Conservation (phyloP, 306 rosid species). For the Vigna reflexopilosa region DNA sequence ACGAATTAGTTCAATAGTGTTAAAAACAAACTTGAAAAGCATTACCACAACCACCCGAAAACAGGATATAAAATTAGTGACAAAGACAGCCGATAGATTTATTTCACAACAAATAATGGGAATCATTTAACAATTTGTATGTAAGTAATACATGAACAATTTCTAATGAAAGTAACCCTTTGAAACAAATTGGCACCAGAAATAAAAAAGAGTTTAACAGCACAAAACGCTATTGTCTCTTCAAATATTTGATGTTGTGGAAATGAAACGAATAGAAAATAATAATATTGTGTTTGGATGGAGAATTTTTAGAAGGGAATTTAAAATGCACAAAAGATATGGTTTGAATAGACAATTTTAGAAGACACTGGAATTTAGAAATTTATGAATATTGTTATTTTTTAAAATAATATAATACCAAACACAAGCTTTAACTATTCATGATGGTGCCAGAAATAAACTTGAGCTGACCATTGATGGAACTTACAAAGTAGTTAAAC, state of each 20-base stretch:
- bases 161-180: not conserved
- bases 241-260: not conserved
- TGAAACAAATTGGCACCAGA: not conserved
- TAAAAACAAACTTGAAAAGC: not conserved
- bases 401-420: no score
- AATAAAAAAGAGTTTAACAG: not conserved
- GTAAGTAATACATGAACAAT: not conserved
- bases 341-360: no score
- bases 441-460: not conserved
- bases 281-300: no score
- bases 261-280: no score
- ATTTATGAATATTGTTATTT: no score
- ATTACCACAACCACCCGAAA: not conserved
- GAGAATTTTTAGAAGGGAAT: no score
- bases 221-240: not conserved
- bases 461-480: not conserved
- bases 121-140: not conserved
- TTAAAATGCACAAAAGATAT: no score
- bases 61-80: not conserved
- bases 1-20: not conserved
- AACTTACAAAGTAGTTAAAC: slow-evolving; percentile 62
- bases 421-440: no score
- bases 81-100: not conserved
- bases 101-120: not conserved
- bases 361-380: no score